These are phyloP conservation scores for Wickerhamomyces ciferrii DNA, from an alignment of 805 yeast genomes.

Conservation along the genomic window DNA sequence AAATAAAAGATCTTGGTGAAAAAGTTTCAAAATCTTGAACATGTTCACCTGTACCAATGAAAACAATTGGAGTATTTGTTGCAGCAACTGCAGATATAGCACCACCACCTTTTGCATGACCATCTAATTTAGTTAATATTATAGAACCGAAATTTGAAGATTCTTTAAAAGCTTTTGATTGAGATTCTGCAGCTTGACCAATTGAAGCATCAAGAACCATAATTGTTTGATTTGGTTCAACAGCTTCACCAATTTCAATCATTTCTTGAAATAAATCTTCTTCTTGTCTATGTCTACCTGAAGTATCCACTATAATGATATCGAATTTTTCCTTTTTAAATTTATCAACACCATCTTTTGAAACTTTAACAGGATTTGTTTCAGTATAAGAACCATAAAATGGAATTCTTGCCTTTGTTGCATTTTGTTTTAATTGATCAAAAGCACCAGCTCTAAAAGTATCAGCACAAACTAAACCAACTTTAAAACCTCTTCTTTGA, in stretches of 20 bases:
- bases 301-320: constrained; percentile 91
- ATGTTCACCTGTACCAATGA: constrained; percentile 98
- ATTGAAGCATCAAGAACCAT: constrained; percentile 97
- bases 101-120: constrained; percentile 99
- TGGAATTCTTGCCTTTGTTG: constrained; percentile 91
- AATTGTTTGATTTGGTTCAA: constrained; percentile 91
- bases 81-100: constrained; percentile 99
- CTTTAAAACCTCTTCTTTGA: constrained; percentile 88
- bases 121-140: constrained; percentile 93
- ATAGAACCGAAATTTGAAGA: constrained; percentile 92
- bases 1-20: constrained; percentile 82
- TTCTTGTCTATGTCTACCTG: constrained; percentile 97
- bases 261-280: constrained; percentile 86
- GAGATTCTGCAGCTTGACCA: constrained; percentile 97
- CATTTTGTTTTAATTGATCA: constrained; percentile 96
- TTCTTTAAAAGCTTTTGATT: constrained; percentile 91
- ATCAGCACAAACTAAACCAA: constrained; percentile 97
- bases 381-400: constrained; percentile 93
- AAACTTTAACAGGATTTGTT: constrained; percentile 91
- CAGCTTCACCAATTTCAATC: constrained; percentile 87
- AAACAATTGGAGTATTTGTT: constrained; percentile 89
- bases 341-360: constrained; percentile 85
- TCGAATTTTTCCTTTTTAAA: constrained; percentile 91
- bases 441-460: constrained; percentile 99
- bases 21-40: constrained; percentile 88